Conservation (phyloP, 805 yeast genomes). For the Saturnispora diversa region DNA sequence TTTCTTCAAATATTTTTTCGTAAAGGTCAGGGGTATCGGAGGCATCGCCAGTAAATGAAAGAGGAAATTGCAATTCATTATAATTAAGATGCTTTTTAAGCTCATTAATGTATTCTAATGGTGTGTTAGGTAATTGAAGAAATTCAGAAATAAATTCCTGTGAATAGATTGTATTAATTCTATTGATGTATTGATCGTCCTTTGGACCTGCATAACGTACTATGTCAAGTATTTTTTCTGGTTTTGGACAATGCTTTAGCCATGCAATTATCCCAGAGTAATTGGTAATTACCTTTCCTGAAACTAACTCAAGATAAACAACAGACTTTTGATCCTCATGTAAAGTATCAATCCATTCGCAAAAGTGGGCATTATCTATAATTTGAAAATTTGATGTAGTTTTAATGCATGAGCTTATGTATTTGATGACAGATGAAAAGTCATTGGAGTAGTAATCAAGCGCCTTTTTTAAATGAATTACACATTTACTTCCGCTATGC, state of each 20-base stretch:
- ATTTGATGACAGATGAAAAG: background rate
- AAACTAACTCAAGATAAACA: background rate
- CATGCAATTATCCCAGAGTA: background rate
- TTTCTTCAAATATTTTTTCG: background rate
- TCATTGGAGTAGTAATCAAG: background rate
- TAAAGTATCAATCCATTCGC: background rate
- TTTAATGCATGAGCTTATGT: background rate
- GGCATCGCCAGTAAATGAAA: background rate
- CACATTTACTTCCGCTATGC: no score
- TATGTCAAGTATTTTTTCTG: background rate
- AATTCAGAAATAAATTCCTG: background rate
- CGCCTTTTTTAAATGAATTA: background rate
- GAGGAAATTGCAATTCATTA: constrained; percentile 1
- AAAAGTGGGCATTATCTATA: background rate
- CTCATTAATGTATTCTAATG: background rate
- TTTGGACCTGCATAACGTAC: background rate
- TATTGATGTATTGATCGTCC: background rate
- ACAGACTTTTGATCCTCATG: constrained; percentile 1
- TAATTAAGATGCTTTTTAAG: background rate
- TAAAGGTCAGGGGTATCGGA: background rate
- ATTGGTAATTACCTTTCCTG: background rate
- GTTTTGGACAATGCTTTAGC: background rate
- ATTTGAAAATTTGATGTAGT: background rate
- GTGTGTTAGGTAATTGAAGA: background rate
- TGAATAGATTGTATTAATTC: background rate